Evolutionary conservation across 1,284 basidiomycete genomes (phyloP).

Genomic region (Omphalotus olearius): DNA sequence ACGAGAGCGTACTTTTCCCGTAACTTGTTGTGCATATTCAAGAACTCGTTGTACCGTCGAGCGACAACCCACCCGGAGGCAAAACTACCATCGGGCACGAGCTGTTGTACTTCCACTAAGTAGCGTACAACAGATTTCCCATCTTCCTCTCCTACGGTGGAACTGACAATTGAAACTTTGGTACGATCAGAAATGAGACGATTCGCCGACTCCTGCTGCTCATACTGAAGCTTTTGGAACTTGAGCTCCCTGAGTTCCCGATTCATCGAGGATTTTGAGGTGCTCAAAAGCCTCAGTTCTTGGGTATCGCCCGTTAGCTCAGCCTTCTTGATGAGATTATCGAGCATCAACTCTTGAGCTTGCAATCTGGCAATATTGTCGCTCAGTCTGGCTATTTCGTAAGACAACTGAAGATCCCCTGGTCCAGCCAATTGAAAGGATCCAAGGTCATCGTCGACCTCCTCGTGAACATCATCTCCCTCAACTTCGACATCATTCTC

Average conservation of each 20-base stretch:
- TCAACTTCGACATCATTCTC: conserved; percentile 36
- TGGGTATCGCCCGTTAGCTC: conserved; percentile 88
- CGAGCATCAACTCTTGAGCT: conserved; percentile 79
- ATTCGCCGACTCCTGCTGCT: conserved; percentile 86
- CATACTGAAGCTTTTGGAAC: conserved; percentile 89
- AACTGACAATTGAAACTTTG: conserved; percentile 72
- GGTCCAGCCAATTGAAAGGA: conserved; percentile 74
- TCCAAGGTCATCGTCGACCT: conserved; percentile 38
- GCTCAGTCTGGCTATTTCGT: conserved; percentile 74
- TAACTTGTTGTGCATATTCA: conserved; percentile 81
- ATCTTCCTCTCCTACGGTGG: conserved; percentile 74
- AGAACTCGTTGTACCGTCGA: conserved; percentile 92
- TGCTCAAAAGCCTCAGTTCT: conserved; percentile 79
- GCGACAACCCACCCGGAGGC: conserved; percentile 89
- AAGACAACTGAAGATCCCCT: conserved; percentile 81
- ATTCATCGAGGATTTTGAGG: conserved; percentile 76
- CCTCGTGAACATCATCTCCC: conserved; percentile 41
- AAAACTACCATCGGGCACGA: conserved; percentile 71
- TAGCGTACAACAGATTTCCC: conserved; percentile 91
- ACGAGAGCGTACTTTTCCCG: conserved; percentile 70
- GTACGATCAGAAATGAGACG: conserved; percentile 78
- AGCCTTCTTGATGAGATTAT: conserved; percentile 87
- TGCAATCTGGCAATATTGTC: conserved; percentile 75
- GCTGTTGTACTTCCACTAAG: conserved; percentile 87
- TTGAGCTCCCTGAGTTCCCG: conserved; percentile 80